Percentiles rank a stretch among this genome's conserved stretches.
Conservation (phyloP, 768 basidiomycete species). For the Mycena crocata region DNA sequence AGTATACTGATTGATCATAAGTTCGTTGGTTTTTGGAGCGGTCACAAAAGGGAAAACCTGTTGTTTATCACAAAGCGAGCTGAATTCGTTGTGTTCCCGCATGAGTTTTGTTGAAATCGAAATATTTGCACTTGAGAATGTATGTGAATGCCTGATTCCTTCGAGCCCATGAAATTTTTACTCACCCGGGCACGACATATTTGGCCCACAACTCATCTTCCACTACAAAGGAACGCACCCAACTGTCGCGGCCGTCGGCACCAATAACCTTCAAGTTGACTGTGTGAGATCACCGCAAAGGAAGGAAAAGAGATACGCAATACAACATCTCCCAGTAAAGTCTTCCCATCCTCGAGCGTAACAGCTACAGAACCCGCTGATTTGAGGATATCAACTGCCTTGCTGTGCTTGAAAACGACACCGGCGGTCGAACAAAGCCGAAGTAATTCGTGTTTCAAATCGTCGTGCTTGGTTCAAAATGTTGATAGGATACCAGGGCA, state of each 20-base stretch:
- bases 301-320: neutral
- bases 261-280: constrained; percentile 21
- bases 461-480: constrained; percentile 14
- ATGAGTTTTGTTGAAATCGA: constrained; percentile 21
- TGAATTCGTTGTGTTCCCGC: constrained; percentile 9
- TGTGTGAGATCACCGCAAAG: neutral
- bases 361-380: neutral
- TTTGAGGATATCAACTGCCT: neutral
- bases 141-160: neutral
- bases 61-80: constrained; percentile 11
- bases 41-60: constrained; percentile 4
- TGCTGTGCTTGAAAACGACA: constrained; percentile 10
- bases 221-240: constrained; percentile 29
- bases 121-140: constrained; percentile 9
- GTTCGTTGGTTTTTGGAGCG: neutral
- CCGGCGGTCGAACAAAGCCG: constrained; percentile 20
- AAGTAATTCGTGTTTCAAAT: constrained; percentile 9
- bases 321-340: constrained; percentile 15
- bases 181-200: constrained; percentile 15
- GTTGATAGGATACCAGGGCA: neutral
- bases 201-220: neutral
- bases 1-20: constrained; percentile 14
- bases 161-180: neutral
- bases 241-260: constrained; percentile 52
- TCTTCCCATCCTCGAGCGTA: neutral